Conservation (phyloP, 768 basidiomycete genomes). For the Neoboletus subvelutipes region DNA sequence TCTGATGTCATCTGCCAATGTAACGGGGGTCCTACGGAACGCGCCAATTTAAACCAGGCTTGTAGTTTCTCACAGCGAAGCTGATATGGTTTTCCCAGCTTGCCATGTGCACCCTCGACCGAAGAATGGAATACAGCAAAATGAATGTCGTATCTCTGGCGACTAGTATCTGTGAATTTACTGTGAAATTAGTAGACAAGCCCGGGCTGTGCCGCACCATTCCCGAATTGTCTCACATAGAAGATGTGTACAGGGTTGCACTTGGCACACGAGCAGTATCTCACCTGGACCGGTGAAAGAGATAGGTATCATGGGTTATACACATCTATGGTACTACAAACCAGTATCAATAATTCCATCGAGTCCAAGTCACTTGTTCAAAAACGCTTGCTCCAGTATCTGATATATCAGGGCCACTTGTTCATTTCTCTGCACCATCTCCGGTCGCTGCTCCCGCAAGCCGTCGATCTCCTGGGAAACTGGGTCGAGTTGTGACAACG, state of each 20-base stretch:
- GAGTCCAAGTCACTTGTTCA: slow-evolving; percentile 8
- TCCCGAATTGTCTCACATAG: background rate
- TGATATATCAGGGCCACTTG: slow-evolving; percentile 68
- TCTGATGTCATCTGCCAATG: background rate
- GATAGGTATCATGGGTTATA: background rate
- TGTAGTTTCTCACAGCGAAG: background rate
- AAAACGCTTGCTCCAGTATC: slow-evolving; percentile 39
- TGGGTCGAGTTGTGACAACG: slow-evolving; percentile 51
- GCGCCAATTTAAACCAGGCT: background rate
- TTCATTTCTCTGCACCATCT: slow-evolving; percentile 76
- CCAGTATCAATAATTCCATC: background rate
- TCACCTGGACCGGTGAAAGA: no score
- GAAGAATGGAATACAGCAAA: background rate
- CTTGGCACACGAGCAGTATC: no score
- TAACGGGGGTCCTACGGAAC: background rate
- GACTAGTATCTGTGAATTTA: background rate
- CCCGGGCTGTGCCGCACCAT: background rate
- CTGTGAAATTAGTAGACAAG: no score
- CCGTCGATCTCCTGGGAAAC: slow-evolving; percentile 73
- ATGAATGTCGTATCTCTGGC: background rate
- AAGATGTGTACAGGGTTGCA: background rate
- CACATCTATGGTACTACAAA: background rate
- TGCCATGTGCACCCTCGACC: no score
- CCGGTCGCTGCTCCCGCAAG: slow-evolving; percentile 75
- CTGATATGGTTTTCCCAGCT: background rate